Base-by-base conservation (phyloP, 306 rosid genomes). In the Vicia sativa region DNA sequence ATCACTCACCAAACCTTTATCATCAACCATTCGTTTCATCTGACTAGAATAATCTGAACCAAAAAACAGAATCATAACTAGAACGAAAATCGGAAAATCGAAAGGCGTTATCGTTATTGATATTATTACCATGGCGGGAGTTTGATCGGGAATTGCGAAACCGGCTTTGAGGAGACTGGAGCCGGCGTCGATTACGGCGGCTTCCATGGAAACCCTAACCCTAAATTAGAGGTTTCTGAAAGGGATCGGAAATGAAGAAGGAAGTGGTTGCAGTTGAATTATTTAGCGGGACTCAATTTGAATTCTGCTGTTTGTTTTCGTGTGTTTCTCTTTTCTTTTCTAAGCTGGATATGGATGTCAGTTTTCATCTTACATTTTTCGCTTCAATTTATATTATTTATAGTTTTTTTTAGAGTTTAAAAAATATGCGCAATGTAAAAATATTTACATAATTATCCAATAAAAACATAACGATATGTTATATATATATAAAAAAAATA, bases 161-260 rank as follows among this genome's bases (percentile, higher is more conserved):
- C 96, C 98, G 1, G 98, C 98, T 78, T 92, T 92, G 79, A 92
- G 91, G 67, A 89, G 88, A 76, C 77, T 89, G 53, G 96, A 86
- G 63, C 98, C 98, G 9, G 82, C 79, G 73, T 92, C 98, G 60
- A 92, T 82, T 16, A 90, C 98, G 1, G 77, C 98, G 16, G 96
- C 98, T 67, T 92, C 98, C 98, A 92, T 90, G 65, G 19, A 77
- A 73, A 68, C 63, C 75, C 70, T 82, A 85, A 76, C 79, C 85
- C 87, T 80, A 83, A 67, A n/a, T 29, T 68, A 61, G 21, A 14
- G 59, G 39, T 43, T 54, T 34, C 12, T 37, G 16, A 31, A 46
- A 56, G 46, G 52, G 41, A 26, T 45, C 38, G 28, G 43, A 26
- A 58, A 78, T 7, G 59, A 9, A 53, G 49, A 28, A 46, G 68